Conservation (phyloP, 164 flowering plant genomes). For the Vitis rotundifolia region DNA sequence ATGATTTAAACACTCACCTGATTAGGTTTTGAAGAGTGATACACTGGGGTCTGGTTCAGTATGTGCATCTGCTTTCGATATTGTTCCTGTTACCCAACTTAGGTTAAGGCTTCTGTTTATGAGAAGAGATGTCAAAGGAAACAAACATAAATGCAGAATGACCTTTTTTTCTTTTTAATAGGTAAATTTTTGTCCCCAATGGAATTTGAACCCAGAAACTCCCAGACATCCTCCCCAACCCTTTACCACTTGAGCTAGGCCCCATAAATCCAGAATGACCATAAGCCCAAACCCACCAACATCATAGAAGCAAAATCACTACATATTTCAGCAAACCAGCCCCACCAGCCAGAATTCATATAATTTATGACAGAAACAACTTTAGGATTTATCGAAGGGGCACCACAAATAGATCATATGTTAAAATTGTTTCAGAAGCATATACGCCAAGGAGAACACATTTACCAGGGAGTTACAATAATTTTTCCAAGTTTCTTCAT, state of each 20-base stretch:
- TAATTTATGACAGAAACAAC: not conserved
- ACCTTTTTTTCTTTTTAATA: no score
- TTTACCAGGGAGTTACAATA: constrained; percentile 61
- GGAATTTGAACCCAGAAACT: no score
- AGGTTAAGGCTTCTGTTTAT: not conserved
- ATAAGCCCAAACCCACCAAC: not conserved
- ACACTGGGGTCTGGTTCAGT: constrained; percentile 22
- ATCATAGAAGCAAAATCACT: no score
- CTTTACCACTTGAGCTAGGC: no score
- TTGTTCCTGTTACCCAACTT: constrained; percentile 23
- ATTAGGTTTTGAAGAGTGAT: constrained; percentile 19
- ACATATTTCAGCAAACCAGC: no score
- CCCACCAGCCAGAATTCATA: no score
- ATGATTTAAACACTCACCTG: constrained; percentile 23
- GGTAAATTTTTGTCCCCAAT: no score
- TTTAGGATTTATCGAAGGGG: not conserved
- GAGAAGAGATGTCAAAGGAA: not conserved
- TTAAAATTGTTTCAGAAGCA: not conserved
- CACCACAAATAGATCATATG: not conserved
- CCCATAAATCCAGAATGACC: not conserved
- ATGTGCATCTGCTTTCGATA: constrained; percentile 26
- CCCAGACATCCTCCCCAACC: no score
- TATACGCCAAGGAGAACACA: constrained; percentile 2
- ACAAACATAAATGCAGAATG: not conserved
- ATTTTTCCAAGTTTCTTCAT: constrained; percentile 68